These are phyloP conservation scores for Fusarium praegraminearum DNA, from an alignment of 2,329 filamentous ascomycete genomes.

Conservation along the genomic window DNA sequence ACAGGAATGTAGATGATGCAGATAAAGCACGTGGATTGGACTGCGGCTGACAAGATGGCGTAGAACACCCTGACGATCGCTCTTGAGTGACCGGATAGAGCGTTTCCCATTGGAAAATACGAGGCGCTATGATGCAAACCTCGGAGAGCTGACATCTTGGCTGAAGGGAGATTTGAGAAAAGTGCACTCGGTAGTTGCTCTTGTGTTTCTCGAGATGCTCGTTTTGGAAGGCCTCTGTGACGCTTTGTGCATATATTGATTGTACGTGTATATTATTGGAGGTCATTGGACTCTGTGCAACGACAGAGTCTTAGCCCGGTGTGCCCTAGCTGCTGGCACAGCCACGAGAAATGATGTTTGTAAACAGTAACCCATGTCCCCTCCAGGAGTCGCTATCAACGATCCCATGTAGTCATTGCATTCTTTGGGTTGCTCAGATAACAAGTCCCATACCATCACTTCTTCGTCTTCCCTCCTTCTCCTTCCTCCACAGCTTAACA, in stretches of 20 bases:
- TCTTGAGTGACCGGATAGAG: slow-evolving; percentile 19
- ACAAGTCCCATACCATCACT: slow-evolving; percentile 7
- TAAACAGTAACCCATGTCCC: neutral
- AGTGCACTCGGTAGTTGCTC: neutral
- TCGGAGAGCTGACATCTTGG: neutral
- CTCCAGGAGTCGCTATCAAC: neutral
- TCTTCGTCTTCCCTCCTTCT: slow-evolving; percentile 16
- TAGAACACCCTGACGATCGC: slow-evolving; percentile 12
- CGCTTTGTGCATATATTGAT: neutral
- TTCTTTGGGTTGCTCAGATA: neutral
- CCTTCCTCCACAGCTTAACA: slow-evolving; percentile 44
- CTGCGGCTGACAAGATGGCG: slow-evolving; percentile 13
- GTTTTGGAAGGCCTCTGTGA: neutral
- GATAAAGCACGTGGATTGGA: slow-evolving; percentile 22
- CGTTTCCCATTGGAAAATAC: slow-evolving; percentile 16
- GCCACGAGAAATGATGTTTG: neutral
- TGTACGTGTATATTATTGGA: neutral
- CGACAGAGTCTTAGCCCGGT: too few species aligned
- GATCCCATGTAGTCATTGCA: neutral
- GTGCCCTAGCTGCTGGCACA: neutral
- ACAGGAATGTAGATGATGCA: slow-evolving; percentile 18
- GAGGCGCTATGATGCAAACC: slow-evolving; percentile 14
- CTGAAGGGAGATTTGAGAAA: neutral
- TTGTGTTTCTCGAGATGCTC: neutral
- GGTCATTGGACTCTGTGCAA: neutral